phyloP scores from a whole-genome alignment of 345 rosid species.

The Kandelia obovata region DNA sequence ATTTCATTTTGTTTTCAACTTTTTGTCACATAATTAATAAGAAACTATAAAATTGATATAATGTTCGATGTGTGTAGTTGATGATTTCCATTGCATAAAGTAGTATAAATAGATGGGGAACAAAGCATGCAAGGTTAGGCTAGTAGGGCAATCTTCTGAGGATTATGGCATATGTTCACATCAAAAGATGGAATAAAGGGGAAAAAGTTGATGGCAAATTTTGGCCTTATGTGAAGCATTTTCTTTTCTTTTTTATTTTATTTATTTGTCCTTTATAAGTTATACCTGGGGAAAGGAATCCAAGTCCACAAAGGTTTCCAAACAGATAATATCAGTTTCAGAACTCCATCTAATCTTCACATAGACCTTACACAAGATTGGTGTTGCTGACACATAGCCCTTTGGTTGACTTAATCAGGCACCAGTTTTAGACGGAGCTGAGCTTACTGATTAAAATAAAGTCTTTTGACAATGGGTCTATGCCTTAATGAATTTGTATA shows the following conservation, averaged over 20 bases:
- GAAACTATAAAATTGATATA: no score
- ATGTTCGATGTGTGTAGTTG: no score
- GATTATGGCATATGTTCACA: conserved; percentile 5
- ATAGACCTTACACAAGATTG: not conserved
- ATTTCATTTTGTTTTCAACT: not conserved
- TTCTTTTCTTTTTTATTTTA: no score
- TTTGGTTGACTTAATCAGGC: no score
- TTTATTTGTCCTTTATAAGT: not conserved
- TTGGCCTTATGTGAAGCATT: conserved; percentile 16
- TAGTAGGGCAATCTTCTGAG: not conserved
- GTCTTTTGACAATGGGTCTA: no score
- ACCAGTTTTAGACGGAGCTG: no score
- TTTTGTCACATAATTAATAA: not conserved
- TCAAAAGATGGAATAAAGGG: no score
- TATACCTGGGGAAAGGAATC: conserved; percentile 17
- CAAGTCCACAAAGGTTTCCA: conserved; percentile 6
- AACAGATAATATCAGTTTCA: conserved; percentile 11
- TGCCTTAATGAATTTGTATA: no score
- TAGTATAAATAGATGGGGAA: conserved; percentile 3
- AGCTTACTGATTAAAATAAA: no score
- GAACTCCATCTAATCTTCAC: not conserved
- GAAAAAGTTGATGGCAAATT: not conserved
- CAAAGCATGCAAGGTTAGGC: not conserved
- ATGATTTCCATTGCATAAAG: not conserved
- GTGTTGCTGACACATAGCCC: no score